Evolutionary conservation across 129 eudicot genomes (phyloP).

Genomic region (Artemisia annua): DNA sequence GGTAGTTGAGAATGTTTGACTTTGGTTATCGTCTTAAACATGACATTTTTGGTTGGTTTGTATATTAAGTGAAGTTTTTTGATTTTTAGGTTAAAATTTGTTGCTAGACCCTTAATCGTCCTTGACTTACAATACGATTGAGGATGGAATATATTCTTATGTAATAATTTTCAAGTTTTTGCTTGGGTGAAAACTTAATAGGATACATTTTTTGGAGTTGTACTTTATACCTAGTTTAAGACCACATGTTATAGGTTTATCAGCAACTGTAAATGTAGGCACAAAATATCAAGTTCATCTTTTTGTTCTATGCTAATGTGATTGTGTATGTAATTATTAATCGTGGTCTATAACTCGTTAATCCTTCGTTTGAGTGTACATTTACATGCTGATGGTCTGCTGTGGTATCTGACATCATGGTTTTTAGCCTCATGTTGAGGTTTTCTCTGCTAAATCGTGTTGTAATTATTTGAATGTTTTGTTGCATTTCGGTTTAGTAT

Average conservation of each 20-base stretch:
- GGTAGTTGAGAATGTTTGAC: not conserved
- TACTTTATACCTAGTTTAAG: not conserved
- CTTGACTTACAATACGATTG: not conserved
- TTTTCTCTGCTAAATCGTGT: too few species aligned
- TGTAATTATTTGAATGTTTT: not conserved
- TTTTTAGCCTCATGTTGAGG: too few species aligned
- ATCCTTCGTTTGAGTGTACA: not conserved
- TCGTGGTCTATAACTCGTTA: not conserved
- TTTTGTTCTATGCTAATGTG: not conserved
- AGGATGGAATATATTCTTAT: too few species aligned
- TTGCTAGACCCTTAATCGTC: not conserved
- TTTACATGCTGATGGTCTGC: too few species aligned
- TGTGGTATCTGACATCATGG: too few species aligned
- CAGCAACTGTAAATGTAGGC: not conserved
- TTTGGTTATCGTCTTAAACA: not conserved
- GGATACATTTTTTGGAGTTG: not conserved
- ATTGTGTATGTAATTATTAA: too few species aligned
- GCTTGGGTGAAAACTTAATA: not conserved
- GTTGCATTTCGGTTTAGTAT: not conserved
- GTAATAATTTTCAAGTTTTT: too few species aligned
- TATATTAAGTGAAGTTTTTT: not conserved
- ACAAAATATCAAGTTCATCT: not conserved
- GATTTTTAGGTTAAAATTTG: not conserved
- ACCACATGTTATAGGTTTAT: not conserved
- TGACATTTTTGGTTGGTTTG: not conserved